Base-by-base conservation (phyloP, 2,329 filamentous ascomycete genomes). In the Diaporthe sp. region DNA sequence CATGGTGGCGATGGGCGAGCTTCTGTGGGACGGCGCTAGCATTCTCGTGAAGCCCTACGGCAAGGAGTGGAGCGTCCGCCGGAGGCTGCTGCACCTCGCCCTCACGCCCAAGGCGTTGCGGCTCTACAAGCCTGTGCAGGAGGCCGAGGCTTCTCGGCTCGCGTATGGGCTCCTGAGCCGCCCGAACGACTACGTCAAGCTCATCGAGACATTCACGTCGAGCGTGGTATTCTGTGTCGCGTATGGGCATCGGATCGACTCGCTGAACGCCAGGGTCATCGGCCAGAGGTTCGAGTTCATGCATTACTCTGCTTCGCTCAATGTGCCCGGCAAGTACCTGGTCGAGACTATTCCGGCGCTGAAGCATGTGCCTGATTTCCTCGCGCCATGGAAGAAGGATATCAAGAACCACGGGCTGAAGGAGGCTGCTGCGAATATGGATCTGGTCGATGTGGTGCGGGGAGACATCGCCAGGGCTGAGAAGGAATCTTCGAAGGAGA, bases 171-270 rank as follows among this genome's bases (percentile, higher is more conserved):
- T 90, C 8, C 79, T 89, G 17, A 74, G 80, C 4, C 81, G 81
- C 7, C 83, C 86, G 0, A 73, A 77, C 2, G 83, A 83, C 34
- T 89, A 87, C 82, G 86, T 87, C 76, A 84, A 85, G 67, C 82
- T 85, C 25, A 83, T 89, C 34, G 85, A 88, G 78, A 83, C 86
- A 0, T 90, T 87, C 77, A 87, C 87, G 0, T 84, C 85, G 2
- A 87, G 85, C 76, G 83, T 89, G 44, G 87, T 88, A 8, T 88
- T 89, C 76, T 87, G 85, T 7, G 86, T 89, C 5, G 84, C 87
- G 6, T 90, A 89, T 77, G 88, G 88, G 0, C 86, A 88, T 74
- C 85, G 87, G 9, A 86, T 88, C 72, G 86, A 89, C 75, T 86
- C 86, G 1, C 78, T 87, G 28, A 83, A 87, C 31, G 83, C 88